These are phyloP conservation scores for Lactifluus piperatus DNA, from an alignment of 768 basidiomycete genomes.

Conservation along the genomic window DNA sequence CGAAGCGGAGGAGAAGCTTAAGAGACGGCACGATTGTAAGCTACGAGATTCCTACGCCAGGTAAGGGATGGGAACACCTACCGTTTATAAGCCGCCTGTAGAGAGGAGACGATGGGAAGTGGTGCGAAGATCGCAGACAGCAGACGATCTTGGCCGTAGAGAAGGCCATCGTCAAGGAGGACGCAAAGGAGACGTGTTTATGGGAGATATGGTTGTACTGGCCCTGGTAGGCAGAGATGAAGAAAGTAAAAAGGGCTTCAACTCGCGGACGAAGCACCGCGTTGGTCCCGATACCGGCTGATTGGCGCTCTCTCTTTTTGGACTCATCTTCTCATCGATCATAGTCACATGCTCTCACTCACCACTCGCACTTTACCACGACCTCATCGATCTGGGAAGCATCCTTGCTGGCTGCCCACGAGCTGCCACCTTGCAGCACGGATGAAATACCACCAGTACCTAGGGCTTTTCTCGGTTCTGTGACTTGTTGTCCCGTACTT, in stretches of 20 bases:
- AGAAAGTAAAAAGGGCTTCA: neutral
- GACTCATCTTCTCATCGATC: slow-evolving; percentile 7
- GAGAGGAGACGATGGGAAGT: neutral
- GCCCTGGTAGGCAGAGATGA: slow-evolving; percentile 7
- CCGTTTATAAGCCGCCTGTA: neutral
- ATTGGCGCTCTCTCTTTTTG: neutral
- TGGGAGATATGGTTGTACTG: neutral
- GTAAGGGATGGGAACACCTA: neutral
- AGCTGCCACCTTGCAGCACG: neutral
- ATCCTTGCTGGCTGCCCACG: no score
- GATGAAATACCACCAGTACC: neutral
- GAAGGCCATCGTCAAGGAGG: slow-evolving; percentile 16
- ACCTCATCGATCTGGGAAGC: neutral
- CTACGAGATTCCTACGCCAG: neutral
- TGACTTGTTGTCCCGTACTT: neutral
- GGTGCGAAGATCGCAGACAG: neutral
- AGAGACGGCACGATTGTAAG: neutral
- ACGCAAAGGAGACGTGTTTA: neutral
- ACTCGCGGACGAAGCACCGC: neutral
- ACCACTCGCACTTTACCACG: neutral
- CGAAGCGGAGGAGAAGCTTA: slow-evolving; percentile 2
- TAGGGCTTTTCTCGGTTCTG: neutral
- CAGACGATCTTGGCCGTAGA: slow-evolving; percentile 5
- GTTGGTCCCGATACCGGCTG: slow-evolving; percentile 7
- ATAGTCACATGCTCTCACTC: neutral